Conservation (phyloP, 202 grass and related monocot species). For the Zoysia matrella region DNA sequence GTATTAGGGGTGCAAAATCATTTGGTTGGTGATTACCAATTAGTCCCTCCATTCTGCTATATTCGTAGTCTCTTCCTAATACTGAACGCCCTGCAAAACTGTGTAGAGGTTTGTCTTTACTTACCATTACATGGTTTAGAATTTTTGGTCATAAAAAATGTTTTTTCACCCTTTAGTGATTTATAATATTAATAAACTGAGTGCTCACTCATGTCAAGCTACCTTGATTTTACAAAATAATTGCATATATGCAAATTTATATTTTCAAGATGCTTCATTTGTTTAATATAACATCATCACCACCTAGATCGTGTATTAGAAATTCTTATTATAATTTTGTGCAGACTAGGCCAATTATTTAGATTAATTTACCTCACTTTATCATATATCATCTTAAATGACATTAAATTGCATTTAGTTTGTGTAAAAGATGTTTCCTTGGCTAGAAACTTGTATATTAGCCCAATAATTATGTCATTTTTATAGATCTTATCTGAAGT, state of each 20-base stretch:
- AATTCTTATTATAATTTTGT: background rate
- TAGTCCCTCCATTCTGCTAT: too few species aligned
- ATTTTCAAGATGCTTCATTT: conserved; percentile 4
- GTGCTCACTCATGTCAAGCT: conserved; percentile 15
- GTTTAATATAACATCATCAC: background rate
- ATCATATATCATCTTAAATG: background rate
- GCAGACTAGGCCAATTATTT: conserved; percentile 7
- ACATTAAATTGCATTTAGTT: conserved; percentile 13
- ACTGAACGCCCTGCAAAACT: background rate
- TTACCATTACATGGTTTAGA: background rate
- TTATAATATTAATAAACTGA: background rate
- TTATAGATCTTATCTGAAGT: conserved; percentile 6
- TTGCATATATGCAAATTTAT: background rate
- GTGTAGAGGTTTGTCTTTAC: background rate
- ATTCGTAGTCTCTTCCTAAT: background rate
- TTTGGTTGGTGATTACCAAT: background rate
- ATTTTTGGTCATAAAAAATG: background rate
- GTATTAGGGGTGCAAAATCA: background rate
- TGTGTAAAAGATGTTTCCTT: conserved; percentile 26
- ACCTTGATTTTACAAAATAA: background rate
- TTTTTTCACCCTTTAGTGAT: conserved; percentile 7
- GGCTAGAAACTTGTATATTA: conserved; percentile 2
- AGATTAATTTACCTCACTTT: conserved; percentile 11
- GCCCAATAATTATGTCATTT: conserved; percentile 23
- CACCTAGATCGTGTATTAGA: background rate